Base-by-base conservation (phyloP, 768 basidiomycete genomes). In the Podaxis sp. region DNA sequence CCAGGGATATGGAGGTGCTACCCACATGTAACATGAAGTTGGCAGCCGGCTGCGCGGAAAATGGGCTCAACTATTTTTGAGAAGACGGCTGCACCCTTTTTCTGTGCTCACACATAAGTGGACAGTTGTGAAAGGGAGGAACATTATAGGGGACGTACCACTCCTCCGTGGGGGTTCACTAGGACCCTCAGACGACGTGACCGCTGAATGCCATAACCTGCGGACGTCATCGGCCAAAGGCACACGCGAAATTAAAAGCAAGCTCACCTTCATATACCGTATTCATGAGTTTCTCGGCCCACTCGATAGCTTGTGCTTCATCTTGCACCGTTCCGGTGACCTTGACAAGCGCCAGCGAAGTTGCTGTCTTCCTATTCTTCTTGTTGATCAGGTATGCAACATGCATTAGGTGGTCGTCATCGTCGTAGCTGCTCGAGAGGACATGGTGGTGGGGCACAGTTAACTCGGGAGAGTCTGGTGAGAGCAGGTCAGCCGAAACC, bases 91-190 rank as follows among this genome's bases (percentile, higher is more conserved):
- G 72, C 74, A 0, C 81, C 89, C 69, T 86, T 88, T 59, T 89
- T 86, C 91, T 94, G 66, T 29, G 46, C 38, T 55, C 25, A 27
- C 25, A 40, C 17, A 50, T 19, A 17, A 24, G 33, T 24, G 43
- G 49, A 25, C 63, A 61, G 58, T 25, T 53, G 37, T 38, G 19
- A 56, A 46, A 46, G 55, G 22, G 59, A 57, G n/a, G 38, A 17
- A 49, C 11, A 53, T 17, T 5, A 8, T 19, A 13, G 50, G 24
- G 8, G 19, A 77, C 87, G 33, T 70, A 92, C 93, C 22, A 79
- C 80, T n/a, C 94, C 94, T 55, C 93, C 87, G 59, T 81, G 74
- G 8, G 94, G 94, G 71, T 95, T 96, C 41, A 96, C 79, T 47
- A 96, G 70, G 7, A 94, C 81, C 64, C 86, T 85, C 33, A 96